Evolutionary conservation across 306 rosid species (phyloP), one percentile per base, ranked within the genome.

Genomic region (Corylus heterophylla): DNA sequence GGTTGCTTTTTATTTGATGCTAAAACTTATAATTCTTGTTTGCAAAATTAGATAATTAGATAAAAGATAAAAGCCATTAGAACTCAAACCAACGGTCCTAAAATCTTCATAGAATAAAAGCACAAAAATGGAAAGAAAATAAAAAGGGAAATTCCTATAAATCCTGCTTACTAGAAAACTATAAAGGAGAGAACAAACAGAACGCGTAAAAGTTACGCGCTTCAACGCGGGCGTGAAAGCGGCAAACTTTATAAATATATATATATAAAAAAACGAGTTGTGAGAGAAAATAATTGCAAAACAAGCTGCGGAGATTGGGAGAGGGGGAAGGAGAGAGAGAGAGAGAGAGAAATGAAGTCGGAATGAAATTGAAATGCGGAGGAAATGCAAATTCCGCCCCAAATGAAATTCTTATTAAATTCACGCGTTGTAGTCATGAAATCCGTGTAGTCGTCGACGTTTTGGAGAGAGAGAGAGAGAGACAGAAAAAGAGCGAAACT

Each of bases 311-410:
- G 83, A 54, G 82, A 86, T 81, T 61, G 0, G 45, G 52, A 48
- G 52, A 48, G 52, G 12, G 49, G 49, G 80, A 20, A 47, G 48
- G 20, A 63, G 18, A 25, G 13, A 16, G 1, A 20, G 27, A 29
- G 16, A 61, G 12, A 68, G 39, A 55, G n/a, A 22, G 44, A 88
- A 83, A 92, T 90, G 97, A 85, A 79, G 97, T 94, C 98, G 97
- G 98, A 94, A 94, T 94, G 94, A 94, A 92, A 94, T 92, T 90
- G 89, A 94, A 92, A 94, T 92, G 87, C 72, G 20, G 16, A 27
- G 31, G 31, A 92, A 92, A 94, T 94, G 85, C 85, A 87, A 88
- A 17, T 91, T 86, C 83, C 59, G 8, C 18, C 42, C 54, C 18
- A 86, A 89, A 85, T 83, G 89, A 85, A 82, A 80, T 88, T 80